Evolutionary conservation across 352 stramenopile genomes (phyloP).

Genomic region (Phytophthora sp.): DNA sequence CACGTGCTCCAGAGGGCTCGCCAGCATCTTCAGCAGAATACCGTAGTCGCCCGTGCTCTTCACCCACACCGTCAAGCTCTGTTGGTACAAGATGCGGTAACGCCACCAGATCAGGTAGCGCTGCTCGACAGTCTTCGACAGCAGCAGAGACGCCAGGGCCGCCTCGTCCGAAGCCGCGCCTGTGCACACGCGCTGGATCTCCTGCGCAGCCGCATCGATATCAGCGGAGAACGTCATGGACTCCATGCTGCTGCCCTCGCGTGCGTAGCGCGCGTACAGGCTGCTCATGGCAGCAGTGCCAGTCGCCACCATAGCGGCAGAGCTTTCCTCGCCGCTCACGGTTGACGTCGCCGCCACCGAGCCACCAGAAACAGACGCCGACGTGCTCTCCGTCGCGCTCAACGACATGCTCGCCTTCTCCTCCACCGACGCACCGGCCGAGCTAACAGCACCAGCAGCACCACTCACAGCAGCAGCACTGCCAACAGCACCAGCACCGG

Average conservation of each 20-base stretch:
- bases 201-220: slow-evolving; percentile 43
- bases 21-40: slow-evolving; percentile 47
- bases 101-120: slow-evolving; percentile 18
- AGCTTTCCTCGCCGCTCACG: not conserved
- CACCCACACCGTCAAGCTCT: slow-evolving; percentile 53
- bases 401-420: slow-evolving; percentile 3
- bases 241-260: not conserved
- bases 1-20: slow-evolving; percentile 45
- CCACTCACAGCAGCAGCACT: no score
- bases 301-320: not conserved
- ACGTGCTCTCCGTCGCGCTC: not conserved
- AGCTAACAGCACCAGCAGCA: no score
- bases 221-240: slow-evolving; percentile 25
- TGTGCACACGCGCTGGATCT: slow-evolving; percentile 36
- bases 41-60: no score
- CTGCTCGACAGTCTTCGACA: slow-evolving; percentile 13
- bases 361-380: not conserved
- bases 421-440: slow-evolving; percentile 6
- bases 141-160: slow-evolving; percentile 8
- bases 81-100: slow-evolving; percentile 46
- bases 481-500: no score
- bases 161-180: slow-evolving; percentile 9
- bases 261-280: not conserved
- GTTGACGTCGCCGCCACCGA: not conserved
- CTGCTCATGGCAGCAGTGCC: not conserved